Evolutionary conservation across 2,329 filamentous ascomycete species (phyloP), one percentile per base, ranked within the genome.

Genomic region (Scedosporium aurantiacum): DNA sequence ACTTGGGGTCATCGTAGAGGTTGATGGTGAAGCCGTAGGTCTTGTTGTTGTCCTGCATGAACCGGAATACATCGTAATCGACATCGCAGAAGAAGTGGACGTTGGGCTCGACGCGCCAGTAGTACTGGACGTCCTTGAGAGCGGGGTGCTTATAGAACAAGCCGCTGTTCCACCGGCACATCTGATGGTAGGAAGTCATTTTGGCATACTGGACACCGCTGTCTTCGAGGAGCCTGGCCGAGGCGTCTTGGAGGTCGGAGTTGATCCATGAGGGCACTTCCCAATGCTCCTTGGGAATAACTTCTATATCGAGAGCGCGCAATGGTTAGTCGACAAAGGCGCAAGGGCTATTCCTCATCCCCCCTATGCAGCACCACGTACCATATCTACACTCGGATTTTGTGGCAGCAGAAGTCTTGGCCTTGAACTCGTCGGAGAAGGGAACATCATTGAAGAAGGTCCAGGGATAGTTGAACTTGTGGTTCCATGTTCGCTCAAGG

Each of bases 381-480:
- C 89, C 90, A 72, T 94, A 97, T 73, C 82, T 82, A 69, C 89
- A 90, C 73, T 96, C 86, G 56, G 93, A 94, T 67, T 96, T 96
- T 18, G 93, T 97, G 58, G 83, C 86, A 28, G 86, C 90, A 64
- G 82, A 79, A 0, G 92, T 97, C 73, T 82, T 84, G 68, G 78
- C 79, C 77, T 95, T 97, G 79, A 99, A 99, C 68, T 97, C 92
- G 16, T 94, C 89, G 2, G 88, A 87, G 70, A 99, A 99, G 16
- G 90, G 90, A 60, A 90, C 87, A 70, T 99, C 93, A 76, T 99
- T 99, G 82, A 99, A 95, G 74, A 99, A 99, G 7, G 91, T 97
- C 91, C 94, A 99, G 0, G 94, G 94, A 71, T 99, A 99, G 78
- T 99, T 99, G 83, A 97, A 99, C 72, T 99, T 99, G 79, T 85